These are phyloP conservation scores for Coemansia sp. DNA, from an alignment of 192 early-diverging fungal genomes.

Conservation along the genomic window DNA sequence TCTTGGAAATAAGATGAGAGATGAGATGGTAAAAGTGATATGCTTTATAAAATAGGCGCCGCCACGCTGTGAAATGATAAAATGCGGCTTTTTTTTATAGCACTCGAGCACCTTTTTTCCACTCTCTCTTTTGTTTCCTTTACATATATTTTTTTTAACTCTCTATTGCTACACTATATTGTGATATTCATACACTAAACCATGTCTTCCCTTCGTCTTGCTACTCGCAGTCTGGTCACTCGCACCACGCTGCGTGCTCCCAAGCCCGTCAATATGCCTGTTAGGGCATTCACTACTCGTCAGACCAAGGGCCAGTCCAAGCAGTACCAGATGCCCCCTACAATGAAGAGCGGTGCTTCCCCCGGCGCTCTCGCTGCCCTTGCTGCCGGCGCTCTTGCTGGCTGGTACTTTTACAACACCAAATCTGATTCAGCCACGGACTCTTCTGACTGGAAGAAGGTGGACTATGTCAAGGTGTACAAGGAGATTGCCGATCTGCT, in stretches of 20 bases:
- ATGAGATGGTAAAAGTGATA: no score
- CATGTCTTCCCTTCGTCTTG: slow-evolving; percentile 34
- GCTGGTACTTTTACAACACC: slow-evolving; percentile 49
- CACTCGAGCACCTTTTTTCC: no score
- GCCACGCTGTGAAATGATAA: no score
- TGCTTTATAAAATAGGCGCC: no score
- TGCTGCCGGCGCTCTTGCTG: slow-evolving; percentile 50
- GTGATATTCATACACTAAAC: not conserved
- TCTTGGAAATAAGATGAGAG: no score
- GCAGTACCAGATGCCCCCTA: slow-evolving; percentile 22
- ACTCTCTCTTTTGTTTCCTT: no score
- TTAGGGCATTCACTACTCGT: slow-evolving; percentile 24
- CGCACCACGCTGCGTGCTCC: not conserved
- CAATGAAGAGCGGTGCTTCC: slow-evolving; percentile 23
- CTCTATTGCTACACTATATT: not conserved
- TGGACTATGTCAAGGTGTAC: slow-evolving; percentile 70
- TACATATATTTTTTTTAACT: slow-evolving; percentile 1
- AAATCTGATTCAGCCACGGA: slow-evolving; percentile 5
- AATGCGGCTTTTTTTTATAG: no score
- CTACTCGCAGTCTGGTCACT: slow-evolving; percentile 10
- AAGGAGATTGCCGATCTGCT: slow-evolving; percentile 73
- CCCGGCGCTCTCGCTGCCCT: slow-evolving; percentile 37
- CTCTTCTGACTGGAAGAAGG: slow-evolving; percentile 51
- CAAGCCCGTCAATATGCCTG: not conserved
- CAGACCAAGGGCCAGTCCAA: slow-evolving; percentile 1